phyloP scores from a whole-genome alignment of 345 rosid genomes.

The Lumnitzera littorea region DNA sequence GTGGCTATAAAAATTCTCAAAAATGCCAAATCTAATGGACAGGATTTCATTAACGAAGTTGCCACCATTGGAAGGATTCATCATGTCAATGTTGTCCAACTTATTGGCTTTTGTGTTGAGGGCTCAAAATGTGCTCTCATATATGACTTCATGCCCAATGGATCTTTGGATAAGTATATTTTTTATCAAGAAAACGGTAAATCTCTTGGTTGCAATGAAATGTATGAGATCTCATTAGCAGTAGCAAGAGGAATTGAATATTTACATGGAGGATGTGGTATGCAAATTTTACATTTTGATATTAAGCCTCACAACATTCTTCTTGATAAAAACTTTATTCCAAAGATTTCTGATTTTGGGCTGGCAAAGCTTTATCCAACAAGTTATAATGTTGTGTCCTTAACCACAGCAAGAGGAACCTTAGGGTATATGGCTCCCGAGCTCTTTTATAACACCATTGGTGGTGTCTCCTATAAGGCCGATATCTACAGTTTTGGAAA shows the following conservation, averaged over 20 bases:
- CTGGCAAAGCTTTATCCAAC: no score
- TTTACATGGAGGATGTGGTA: no score
- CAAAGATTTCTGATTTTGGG: no score
- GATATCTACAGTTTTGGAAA: neutral
- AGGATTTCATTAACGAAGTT: slow-evolving; percentile 12
- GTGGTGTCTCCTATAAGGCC: no score
- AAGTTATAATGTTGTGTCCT: no score
- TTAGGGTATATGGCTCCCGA: neutral
- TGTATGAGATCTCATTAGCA: slow-evolving; percentile 2
- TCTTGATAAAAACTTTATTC: no score
- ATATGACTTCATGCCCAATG: slow-evolving; percentile 15
- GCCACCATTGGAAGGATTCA: slow-evolving; percentile 9
- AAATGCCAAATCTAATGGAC: neutral
- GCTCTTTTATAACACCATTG: no score
- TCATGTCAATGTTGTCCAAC: slow-evolving; percentile 12
- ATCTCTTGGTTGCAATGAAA: neutral
- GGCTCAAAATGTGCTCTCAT: slow-evolving; percentile 14
- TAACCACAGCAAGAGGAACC: no score
- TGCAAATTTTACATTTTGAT: no score
- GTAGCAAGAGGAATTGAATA: neutral
- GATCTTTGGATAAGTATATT: slow-evolving; percentile 11
- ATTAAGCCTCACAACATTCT: no score
- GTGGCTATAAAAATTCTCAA: slow-evolving; percentile 11
- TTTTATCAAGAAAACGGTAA: neutral
- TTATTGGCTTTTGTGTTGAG: slow-evolving; percentile 14